Conservation (phyloP, 345 rosid species). For the Camelina laxa region DNA sequence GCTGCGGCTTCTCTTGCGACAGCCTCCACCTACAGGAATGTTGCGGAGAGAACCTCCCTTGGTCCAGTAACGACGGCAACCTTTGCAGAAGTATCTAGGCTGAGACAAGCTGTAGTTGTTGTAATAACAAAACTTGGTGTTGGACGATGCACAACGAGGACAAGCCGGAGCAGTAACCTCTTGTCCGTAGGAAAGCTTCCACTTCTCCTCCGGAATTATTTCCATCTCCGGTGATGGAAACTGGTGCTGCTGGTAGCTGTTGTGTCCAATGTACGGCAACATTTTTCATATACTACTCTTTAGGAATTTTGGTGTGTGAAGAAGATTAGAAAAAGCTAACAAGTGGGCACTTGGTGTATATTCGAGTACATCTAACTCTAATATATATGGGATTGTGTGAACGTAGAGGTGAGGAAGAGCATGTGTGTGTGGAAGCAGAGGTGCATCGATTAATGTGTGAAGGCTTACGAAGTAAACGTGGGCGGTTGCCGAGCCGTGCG, state of each 20-base stretch:
- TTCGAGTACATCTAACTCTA: conserved; percentile 25
- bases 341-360: conserved; percentile 28
- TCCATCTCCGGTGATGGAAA: conserved; percentile 38
- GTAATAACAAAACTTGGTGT: conserved; percentile 93
- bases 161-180: conserved; percentile 68
- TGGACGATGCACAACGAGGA: conserved; percentile 86
- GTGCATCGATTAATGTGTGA: conserved; percentile 37
- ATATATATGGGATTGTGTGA: conserved; percentile 15
- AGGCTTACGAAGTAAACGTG: conserved; percentile 54
- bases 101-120: conserved; percentile 92
- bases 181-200: conserved; percentile 48
- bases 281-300: conserved; percentile 14
- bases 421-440: conserved; percentile 51
- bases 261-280: conserved; percentile 38
- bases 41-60: conserved; percentile 87
- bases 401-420: conserved; percentile 38
- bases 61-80: conserved; percentile 88
- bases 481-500: conserved; percentile 68
- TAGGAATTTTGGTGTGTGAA: not conserved
- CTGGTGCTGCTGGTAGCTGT: conserved; percentile 42
- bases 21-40: conserved; percentile 87
- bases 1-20: conserved; percentile 69
- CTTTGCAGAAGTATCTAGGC: conserved; percentile 87
- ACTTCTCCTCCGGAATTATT: conserved; percentile 24
- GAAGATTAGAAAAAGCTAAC: conserved; percentile 20